Base-by-base conservation (phyloP, 306 rosid species). In the Gillenia trifoliata region DNA sequence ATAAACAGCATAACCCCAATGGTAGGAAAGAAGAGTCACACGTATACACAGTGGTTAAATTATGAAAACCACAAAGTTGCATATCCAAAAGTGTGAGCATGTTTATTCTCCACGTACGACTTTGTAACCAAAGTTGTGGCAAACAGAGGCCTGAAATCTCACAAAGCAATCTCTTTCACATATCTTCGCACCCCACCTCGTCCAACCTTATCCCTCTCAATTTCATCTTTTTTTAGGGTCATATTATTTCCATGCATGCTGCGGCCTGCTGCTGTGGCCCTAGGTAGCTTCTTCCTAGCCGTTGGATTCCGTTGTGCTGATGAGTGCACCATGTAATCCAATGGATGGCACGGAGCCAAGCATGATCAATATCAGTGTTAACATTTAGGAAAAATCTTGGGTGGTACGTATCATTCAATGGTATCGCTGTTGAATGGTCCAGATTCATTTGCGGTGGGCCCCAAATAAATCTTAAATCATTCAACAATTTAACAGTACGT, bases 141-240 rank as follows among this genome's bases (percentile, higher is more conserved):
- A 64, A 77, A 75, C 40, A 70, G 41, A 77, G 75, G 77, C 60
- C 79, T 60, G 68, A 77, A 84, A 84, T 88, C 90, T 79, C 38
- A 29, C 8, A 49, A 49, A 72, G 25, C 70, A 78, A 75, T 74
- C 43, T 74, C 77, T 45, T 66, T 82, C 88, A 76, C 92, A 82
- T 61, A 73, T 64, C 52, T 73, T 41, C 81, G 29, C 49, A 10
- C 5, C 80, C 78, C 66, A 81, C 69, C 78, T 13, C 75, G 33
- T 54, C 66, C 30, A 65, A 54, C 59, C 85, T 80, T 75, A 86
- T 86, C 87, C 19, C 74, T 64, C 72, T 55, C 71, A 43, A 19
- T 57, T 55, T 80, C 40, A 38, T 11, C 30, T 22, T 41, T 43
- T 56, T n/a, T 70, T 3, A 41, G 59, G 66, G 3, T 34, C 36